A percentile compares a stretch with the other conserved stretches of the same genome.
These are phyloP conservation scores for Chondrus crispus DNA, from an alignment of 23 red algal genomes.

Conservation along the genomic window DNA sequence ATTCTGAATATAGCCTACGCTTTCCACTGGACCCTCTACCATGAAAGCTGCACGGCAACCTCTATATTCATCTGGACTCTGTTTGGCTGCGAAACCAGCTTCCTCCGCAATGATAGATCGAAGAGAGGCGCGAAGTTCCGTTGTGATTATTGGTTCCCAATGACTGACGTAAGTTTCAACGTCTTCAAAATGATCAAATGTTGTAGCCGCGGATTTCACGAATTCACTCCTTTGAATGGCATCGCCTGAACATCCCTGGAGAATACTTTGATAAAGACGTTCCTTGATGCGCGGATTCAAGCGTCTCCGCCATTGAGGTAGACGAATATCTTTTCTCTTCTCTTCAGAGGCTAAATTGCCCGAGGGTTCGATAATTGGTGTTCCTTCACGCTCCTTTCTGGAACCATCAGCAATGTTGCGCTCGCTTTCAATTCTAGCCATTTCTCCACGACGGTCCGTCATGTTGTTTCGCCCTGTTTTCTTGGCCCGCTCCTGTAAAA, in stretches of 20 bases:
- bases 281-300: neutral
- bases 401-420: too few species aligned
- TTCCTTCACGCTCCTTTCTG: too few species aligned
- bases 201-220: neutral
- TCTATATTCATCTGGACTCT: neutral
- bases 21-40: slow-evolving; percentile 22
- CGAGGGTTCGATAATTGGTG: too few species aligned
- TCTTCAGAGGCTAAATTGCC: neutral
- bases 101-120: slow-evolving; percentile 24
- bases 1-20: slow-evolving; percentile 32
- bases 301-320: neutral
- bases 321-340: neutral
- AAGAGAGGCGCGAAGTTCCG: slow-evolving; percentile 41
- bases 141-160: slow-evolving; percentile 58
- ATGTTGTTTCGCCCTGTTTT: neutral
- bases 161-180: slow-evolving; percentile 37
- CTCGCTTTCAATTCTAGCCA: too few species aligned
- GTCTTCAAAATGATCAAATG: neutral
- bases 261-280: neutral
- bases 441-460: neutral
- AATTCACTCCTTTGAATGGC: neutral
- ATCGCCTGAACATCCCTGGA: too few species aligned
- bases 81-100: neutral
- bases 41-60: slow-evolving; percentile 29
- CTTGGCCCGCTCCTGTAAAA: neutral